phyloP scores from a whole-genome alignment of 192 early-diverging fungal species.

The Gonapodya sp. region DNA sequence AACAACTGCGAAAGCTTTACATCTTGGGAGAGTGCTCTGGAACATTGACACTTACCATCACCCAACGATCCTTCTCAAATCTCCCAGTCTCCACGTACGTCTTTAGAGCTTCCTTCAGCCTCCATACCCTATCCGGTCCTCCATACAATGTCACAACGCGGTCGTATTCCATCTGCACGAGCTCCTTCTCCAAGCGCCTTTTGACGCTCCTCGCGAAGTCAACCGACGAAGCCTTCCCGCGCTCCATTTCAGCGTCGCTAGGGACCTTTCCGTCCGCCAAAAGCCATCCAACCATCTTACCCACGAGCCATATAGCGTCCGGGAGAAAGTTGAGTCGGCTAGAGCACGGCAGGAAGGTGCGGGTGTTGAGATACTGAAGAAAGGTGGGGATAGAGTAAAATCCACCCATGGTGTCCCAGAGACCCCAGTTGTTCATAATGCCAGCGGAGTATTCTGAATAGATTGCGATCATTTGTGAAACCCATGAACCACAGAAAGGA shows the following conservation, averaged over 20 bases:
- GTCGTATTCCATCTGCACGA: slow-evolving; percentile 2
- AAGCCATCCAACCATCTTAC: slow-evolving; percentile 9
- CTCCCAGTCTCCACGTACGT: neutral
- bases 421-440: neutral
- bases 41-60: neutral
- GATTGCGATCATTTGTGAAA: neutral
- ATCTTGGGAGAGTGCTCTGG: too few species aligned
- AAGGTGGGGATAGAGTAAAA: neutral
- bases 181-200: slow-evolving; percentile 2
- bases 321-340: slow-evolving; percentile 3
- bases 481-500: neutral
- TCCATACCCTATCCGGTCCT: neutral
- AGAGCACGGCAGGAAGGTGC: neutral
- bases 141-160: neutral
- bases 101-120: neutral
- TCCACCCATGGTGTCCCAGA: neutral
- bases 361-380: neutral
- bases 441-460: neutral
- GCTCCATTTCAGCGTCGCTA: slow-evolving; percentile 7
- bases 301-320: slow-evolving; percentile 4
- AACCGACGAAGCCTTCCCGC: neutral
- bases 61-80: neutral
- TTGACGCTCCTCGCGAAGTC: neutral
- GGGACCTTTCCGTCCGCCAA: neutral
- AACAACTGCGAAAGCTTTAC: too few species aligned